These are phyloP conservation scores for Tympanopsis confertula DNA, from an alignment of 2,329 filamentous ascomycete species.

Conservation along the genomic window DNA sequence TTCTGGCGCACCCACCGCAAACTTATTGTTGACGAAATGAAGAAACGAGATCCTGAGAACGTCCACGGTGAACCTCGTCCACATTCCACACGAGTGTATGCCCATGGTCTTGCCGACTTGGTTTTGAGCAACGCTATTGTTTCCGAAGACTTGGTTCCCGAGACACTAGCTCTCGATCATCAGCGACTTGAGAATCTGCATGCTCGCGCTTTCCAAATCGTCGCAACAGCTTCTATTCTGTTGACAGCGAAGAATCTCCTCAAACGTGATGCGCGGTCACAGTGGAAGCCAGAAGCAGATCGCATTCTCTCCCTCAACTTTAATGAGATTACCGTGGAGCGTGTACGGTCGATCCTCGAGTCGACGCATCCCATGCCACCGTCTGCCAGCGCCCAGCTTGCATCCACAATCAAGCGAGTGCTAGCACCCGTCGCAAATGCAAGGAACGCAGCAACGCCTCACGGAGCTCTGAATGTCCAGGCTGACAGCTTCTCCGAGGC, in stretches of 20 bases:
- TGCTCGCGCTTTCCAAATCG: slow-evolving; percentile 40
- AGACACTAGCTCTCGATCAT: slow-evolving; percentile 45
- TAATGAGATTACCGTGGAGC: slow-evolving; percentile 22
- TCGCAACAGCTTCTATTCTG: slow-evolving; percentile 48
- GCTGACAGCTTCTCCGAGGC: not conserved
- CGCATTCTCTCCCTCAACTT: slow-evolving; percentile 41
- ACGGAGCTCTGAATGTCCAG: not conserved
- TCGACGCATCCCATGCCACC: slow-evolving; percentile 33
- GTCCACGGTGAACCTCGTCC: slow-evolving; percentile 7
- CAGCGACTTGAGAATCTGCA: slow-evolving; percentile 39
- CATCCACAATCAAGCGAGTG: slow-evolving; percentile 34
- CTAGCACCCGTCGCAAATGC: slow-evolving; percentile 37
- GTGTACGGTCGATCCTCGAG: slow-evolving; percentile 30
- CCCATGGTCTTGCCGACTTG: slow-evolving; percentile 45
- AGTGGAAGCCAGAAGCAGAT: slow-evolving; percentile 50
- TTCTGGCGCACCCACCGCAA: slow-evolving; percentile 36
- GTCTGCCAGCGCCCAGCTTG: slow-evolving; percentile 27
- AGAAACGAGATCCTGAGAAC: slow-evolving; percentile 27
- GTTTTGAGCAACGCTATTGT: slow-evolving; percentile 39
- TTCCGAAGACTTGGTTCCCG: slow-evolving; percentile 38
- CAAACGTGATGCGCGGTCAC: slow-evolving; percentile 49
- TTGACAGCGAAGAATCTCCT: slow-evolving; percentile 55
- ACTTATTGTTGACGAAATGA: slow-evolving; percentile 32
- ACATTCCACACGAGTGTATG: slow-evolving; percentile 30
- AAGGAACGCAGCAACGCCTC: slow-evolving; percentile 12